Percentiles rank a stretch among this genome's conserved stretches.
phyloP scores from a whole-genome alignment of 2,329 filamentous ascomycete genomes.

The Karstenula rhodostoma region DNA sequence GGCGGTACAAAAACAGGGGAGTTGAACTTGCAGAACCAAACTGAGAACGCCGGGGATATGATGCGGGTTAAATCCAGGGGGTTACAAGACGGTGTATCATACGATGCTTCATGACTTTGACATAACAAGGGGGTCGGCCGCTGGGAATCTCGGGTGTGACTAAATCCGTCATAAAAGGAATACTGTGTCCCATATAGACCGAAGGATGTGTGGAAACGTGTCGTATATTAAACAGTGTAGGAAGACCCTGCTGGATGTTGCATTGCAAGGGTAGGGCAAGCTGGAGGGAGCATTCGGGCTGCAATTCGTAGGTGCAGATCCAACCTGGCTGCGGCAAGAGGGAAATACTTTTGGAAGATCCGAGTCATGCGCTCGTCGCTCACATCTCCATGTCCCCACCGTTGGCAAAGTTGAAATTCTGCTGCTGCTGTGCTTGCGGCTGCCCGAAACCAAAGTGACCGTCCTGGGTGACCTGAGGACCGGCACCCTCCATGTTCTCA shows the following conservation, averaged over 20 bases:
- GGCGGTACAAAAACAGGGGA: conserved; percentile 29
- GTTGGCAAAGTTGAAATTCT: conserved; percentile 94
- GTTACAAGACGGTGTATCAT: conserved; percentile 55
- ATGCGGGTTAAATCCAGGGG: conserved; percentile 47
- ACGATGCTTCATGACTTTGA: conserved; percentile 47
- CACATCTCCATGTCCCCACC: conserved; percentile 80
- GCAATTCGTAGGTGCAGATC: conserved; percentile 1
- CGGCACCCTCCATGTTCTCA: conserved; percentile 80
- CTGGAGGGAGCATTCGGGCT: conserved; percentile 21
- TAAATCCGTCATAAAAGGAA: conserved; percentile 15
- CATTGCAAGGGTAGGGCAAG: conserved; percentile 22
- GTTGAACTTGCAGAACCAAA: conserved; percentile 30
- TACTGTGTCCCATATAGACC: conserved; percentile 23
- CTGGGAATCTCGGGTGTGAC: conserved; percentile 20
- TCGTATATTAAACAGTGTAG: conserved; percentile 39
- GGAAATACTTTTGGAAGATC: conserved; percentile 5
- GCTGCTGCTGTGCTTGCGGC: conserved; percentile 65
- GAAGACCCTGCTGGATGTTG: conserved; percentile 23
- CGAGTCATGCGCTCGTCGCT: conserved; percentile 37
- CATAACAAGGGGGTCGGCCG: conserved; percentile 42
- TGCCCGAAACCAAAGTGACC: conserved; percentile 83
- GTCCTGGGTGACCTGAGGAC: conserved; percentile 73
- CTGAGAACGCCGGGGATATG: conserved; percentile 52
- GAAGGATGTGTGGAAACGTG: conserved; percentile 28
- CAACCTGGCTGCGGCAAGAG: conserved; percentile 10